Evolutionary conservation across 1,284 basidiomycete genomes (phyloP).

Genomic region (Mycosarcoma mackinlayi): DNA sequence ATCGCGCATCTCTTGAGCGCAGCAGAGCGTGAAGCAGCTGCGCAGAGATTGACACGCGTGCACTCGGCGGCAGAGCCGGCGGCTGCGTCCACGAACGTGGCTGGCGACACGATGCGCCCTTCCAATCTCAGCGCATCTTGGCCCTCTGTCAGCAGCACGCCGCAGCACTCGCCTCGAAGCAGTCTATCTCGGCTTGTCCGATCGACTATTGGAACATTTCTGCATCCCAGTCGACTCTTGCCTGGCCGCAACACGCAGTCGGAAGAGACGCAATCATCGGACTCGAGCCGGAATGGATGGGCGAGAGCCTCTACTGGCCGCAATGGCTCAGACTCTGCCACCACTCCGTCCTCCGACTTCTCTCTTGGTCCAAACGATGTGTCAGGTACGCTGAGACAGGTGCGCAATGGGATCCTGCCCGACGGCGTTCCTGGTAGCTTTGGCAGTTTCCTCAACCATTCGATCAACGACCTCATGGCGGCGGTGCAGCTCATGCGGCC

Average conservation of each 20-base stretch:
- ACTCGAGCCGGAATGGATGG: slow-evolving; percentile 9
- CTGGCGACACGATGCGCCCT: slow-evolving; percentile 6
- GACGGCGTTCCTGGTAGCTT: slow-evolving; percentile 59
- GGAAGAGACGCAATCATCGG: not conserved
- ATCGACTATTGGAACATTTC: slow-evolving; percentile 26
- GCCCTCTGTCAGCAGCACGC: not conserved
- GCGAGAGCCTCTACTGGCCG: not conserved
- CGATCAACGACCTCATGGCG: slow-evolving; percentile 54
- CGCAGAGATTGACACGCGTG: slow-evolving; percentile 14
- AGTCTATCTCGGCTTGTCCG: slow-evolving; percentile 31
- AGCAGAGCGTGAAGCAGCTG: slow-evolving; percentile 32
- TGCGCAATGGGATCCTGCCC: slow-evolving; percentile 46
- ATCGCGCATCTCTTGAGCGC: slow-evolving; percentile 31
- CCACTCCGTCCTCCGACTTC: slow-evolving; percentile 14
- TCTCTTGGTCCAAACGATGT: slow-evolving; percentile 50
- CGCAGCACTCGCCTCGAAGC: slow-evolving; percentile 16
- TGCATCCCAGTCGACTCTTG: slow-evolving; percentile 39
- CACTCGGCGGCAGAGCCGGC: slow-evolving; percentile 11
- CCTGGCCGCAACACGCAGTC: slow-evolving; percentile 11
- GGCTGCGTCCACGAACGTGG: not conserved
- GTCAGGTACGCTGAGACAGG: slow-evolving; percentile 43
- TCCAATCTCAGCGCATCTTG: slow-evolving; percentile 8
- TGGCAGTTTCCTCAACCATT: slow-evolving; percentile 58
- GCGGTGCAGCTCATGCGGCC: slow-evolving; percentile 53
- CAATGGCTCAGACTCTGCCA: not conserved